Evolutionary conservation across 2,329 filamentous ascomycete genomes (phyloP), one percentile per base, ranked within the genome.

Genomic region (Pyrenochaeta sp.): DNA sequence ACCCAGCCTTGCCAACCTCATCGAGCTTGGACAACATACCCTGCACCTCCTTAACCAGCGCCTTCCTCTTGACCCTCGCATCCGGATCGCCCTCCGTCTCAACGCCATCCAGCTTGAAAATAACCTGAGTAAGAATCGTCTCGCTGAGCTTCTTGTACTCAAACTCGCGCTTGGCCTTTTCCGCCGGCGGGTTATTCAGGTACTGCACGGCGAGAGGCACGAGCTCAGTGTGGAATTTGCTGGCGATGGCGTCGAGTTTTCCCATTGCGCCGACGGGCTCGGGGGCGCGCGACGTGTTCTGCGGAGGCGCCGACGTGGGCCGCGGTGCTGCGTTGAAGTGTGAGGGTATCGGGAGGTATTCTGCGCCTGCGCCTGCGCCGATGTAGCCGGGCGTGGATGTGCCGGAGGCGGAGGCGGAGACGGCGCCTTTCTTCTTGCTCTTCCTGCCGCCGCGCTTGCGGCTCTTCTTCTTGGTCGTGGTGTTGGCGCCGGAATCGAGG

Each of bases 61-160:
- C 86, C 74, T 88, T 92, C 62, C 89, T 76, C 66, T 77, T 81
- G 9, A 78, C 72, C 50, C 88, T 78, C 18, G 87, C 83, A 9
- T 86, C 83, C 7, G 75, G 55, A 53, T 89, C 83, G 4, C 87
- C 88, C 34, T 87, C 85, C 0, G 85, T 86, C 56, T 93, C 88
- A 3, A 93, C 83, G 15, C 81, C 85, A 65, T 94, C 89, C 26
- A 90, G 71, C 73, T 92, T 93, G 53, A 94, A 72, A 24, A 93
- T 63, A 2, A 91, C 83, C 58, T 91, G 87, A 50, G 86, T 83
- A 77, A 94, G 77, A 26, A 91, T 81, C 4, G 86, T 89, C 75
- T 94, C 89, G 3, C 83, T 85, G 13, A 94, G 69, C 65, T 82
- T 86, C 66, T 87, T 85, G 67, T 93, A 86, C 62, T 92, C 87